Evolutionary conservation across 768 basidiomycete species (phyloP).

Genomic region (Tulasnella sp.): DNA sequence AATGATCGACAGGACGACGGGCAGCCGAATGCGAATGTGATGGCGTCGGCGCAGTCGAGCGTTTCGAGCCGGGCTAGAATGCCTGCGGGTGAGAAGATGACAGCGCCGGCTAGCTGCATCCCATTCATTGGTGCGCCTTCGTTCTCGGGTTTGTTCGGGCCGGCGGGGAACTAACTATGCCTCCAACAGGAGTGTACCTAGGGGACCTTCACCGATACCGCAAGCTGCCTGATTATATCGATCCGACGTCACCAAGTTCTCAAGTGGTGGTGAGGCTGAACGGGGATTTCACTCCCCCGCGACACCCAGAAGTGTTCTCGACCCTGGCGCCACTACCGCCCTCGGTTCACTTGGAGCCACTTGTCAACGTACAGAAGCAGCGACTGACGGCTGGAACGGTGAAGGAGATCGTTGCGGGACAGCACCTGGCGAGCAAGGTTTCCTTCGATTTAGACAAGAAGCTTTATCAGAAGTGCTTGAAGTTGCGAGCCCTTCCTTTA

Average conservation of each 20-base stretch:
- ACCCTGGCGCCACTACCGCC: conserved; percentile 58
- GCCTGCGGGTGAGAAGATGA: conserved; percentile 31
- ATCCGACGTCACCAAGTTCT: conserved; percentile 67
- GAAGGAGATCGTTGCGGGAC: conserved; percentile 68
- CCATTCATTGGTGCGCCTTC: conserved; percentile 61
- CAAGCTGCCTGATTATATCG: conserved; percentile 66
- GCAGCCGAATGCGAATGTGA: too few relatives aligned
- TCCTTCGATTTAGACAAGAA: conserved; percentile 63
- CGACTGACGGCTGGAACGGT: conserved; percentile 69
- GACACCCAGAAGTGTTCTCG: conserved; percentile 70
- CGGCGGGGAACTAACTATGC: neutral
- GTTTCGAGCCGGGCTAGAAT: conserved; percentile 25
- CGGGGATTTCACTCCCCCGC: conserved; percentile 52
- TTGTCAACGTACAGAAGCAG: conserved; percentile 86
- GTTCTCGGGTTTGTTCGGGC: neutral
- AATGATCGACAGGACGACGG: conserved; percentile 26
- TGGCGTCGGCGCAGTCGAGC: neutral
- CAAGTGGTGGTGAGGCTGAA: conserved; percentile 53
- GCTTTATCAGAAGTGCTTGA: conserved; percentile 62
- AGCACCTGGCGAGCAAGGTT: conserved; percentile 64
- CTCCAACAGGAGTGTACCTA: conserved; percentile 54
- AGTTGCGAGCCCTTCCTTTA: conserved; percentile 50
- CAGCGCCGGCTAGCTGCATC: conserved; percentile 47
- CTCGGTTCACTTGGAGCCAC: conserved; percentile 69
- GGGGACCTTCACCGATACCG: conserved; percentile 54